These are phyloP conservation scores for Pezicula carpinea DNA, from an alignment of 2,329 filamentous ascomycete genomes.

Conservation along the genomic window DNA sequence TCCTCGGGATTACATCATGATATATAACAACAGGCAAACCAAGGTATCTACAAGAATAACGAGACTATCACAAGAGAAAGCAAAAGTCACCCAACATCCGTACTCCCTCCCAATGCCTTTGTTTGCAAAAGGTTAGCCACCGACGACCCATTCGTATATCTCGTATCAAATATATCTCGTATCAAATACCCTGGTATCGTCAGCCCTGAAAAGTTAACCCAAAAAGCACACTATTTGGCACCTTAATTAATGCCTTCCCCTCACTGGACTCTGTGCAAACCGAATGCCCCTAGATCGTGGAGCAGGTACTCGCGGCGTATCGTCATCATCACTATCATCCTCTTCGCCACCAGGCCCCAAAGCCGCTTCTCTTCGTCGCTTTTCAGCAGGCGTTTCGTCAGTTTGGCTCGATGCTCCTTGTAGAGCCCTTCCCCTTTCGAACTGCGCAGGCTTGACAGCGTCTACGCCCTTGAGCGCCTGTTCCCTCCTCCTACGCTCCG, in stretches of 20 bases:
- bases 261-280: slow-evolving; percentile 29
- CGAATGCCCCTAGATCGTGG: slow-evolving; percentile 25
- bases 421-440: slow-evolving; percentile 3
- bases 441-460: slow-evolving; percentile 26
- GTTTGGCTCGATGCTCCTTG: slow-evolving; percentile 29
- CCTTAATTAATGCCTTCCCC: slow-evolving; percentile 9
- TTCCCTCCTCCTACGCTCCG: slow-evolving; percentile 63
- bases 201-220: too few species aligned
- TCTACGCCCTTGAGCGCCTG: slow-evolving; percentile 42
- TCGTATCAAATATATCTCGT: too few species aligned
- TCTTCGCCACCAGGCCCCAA: slow-evolving; percentile 48
- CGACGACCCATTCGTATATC: too few species aligned
- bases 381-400: slow-evolving; percentile 69
- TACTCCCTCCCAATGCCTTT: too few species aligned
- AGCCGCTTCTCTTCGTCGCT: slow-evolving; percentile 68
- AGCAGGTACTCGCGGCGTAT: slow-evolving; percentile 25
- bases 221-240: not conserved
- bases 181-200: too few species aligned
- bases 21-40: too few species aligned
- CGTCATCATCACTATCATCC: slow-evolving; percentile 25
- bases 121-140: too few species aligned
- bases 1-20: too few species aligned
- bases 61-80: too few species aligned
- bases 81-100: too few species aligned
- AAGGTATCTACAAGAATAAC: too few species aligned